Evolutionary conservation across 257 asterid species (phyloP).

Genomic region (Solanum ossicruentum): DNA sequence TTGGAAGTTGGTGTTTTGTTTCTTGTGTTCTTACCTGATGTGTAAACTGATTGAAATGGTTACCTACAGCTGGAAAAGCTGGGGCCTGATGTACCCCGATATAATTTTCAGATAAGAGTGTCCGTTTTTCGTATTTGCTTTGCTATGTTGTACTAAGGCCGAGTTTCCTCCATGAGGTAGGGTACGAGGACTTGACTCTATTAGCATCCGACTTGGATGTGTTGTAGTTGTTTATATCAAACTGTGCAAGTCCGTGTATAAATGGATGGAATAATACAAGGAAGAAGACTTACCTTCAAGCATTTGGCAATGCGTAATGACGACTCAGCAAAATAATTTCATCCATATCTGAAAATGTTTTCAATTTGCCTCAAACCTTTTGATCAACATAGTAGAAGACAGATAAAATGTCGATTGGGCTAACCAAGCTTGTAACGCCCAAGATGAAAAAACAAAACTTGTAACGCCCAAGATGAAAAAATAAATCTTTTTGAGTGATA

Average conservation of each 20-base stretch:
- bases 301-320: not conserved
- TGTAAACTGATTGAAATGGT: not conserved
- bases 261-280: not conserved
- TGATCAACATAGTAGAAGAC: not conserved
- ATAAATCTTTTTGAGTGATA: not conserved
- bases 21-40: not conserved
- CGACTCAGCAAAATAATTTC: not conserved
- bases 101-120: too few relatives aligned
- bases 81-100: not conserved
- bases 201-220: too few relatives aligned
- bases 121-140: too few relatives aligned
- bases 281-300: not conserved
- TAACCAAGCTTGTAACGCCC: not conserved
- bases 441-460: not conserved
- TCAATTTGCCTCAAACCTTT: not conserved
- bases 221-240: too few relatives aligned
- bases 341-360: not conserved
- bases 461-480: not conserved
- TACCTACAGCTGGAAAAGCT: not conserved
- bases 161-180: too few relatives aligned
- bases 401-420: not conserved
- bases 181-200: too few relatives aligned
- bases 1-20: not conserved
- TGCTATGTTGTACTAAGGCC: too few relatives aligned
- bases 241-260: too few relatives aligned